Evolutionary conservation across 1,139 yeast genomes (phyloP), one percentile per base, ranked within the genome.

Genomic region (Blastobotrys aristatus): DNA sequence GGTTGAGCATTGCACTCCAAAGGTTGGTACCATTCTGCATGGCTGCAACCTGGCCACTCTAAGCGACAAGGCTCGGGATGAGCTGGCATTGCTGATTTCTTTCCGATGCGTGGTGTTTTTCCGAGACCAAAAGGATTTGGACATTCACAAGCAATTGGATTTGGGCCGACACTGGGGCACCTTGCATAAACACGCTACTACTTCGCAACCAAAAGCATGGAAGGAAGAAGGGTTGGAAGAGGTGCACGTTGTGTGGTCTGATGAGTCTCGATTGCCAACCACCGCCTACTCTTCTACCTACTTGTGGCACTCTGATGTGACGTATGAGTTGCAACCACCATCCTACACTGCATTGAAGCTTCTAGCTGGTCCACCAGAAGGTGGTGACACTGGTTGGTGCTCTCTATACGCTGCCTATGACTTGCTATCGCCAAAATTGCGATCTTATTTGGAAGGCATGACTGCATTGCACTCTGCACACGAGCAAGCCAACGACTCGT

Each of bases 371-470:
- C 84, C 88, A 35, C 75, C 74, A 43, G 62, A 76, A n/a, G 90
- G 90, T 48, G 89, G 89, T 50, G 90, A 83, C 62, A 84, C 92
- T n/a, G 65, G 79, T 46, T 83, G 84, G 68, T 72, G 79, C 10
- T 82, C 79, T 54, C 73, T 80, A 29, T 73, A 76, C 48, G 87
- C 80, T 52, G 80, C 85, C 13, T 83, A 81, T 63, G 79, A 82
- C 53, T 70, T 84, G 57, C 70, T 84, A 50, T 82, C 88, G 1
- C 84, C 86, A 14, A 71, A 69, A 7, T 72, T 83, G 62, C 75
- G 78, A 60, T 66, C 75, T 51, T 72, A 78, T 58, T 65, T 82
- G 50, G 76, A 75, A 47, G 77, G 79, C 4, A 71, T 80, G 53
- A 74, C 77, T 50, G 89, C 82, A 8, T 66, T 78, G 42, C 89